phyloP scores from a whole-genome alignment of 1,139 yeast genomes.

The Yamadazyma spencermartinsiae region DNA sequence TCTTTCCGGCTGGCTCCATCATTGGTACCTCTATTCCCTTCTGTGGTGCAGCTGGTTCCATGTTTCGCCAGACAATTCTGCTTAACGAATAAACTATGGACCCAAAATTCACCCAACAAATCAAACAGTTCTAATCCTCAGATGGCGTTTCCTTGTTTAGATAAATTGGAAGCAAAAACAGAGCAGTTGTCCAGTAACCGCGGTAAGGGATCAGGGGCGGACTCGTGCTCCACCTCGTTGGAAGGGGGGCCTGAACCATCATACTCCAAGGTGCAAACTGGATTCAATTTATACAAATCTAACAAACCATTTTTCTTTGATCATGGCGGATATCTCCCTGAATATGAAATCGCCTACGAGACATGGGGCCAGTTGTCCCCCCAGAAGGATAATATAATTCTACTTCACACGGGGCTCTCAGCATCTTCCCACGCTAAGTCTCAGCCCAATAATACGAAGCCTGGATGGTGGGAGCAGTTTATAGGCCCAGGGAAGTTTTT shows the following conservation, averaged over 20 bases:
- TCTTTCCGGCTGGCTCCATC: too few relatives aligned
- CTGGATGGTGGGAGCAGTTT: slow-evolving; percentile 97
- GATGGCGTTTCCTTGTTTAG: slow-evolving; percentile 83
- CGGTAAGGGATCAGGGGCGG: slow-evolving; percentile 9
- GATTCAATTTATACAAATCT: slow-evolving; percentile 61
- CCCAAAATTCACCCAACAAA: neutral
- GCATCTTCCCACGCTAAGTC: slow-evolving; percentile 96
- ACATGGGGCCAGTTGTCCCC: slow-evolving; percentile 80
- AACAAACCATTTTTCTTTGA: slow-evolving; percentile 67
- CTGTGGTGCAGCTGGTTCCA: too few relatives aligned
- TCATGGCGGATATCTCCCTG: slow-evolving; percentile 77
- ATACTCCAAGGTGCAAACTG: slow-evolving; percentile 68
- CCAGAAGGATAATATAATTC: slow-evolving; percentile 66
- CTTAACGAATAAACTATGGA: neutral
- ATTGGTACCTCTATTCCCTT: too few relatives aligned
- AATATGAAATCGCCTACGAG: slow-evolving; percentile 82
- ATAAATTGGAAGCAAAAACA: slow-evolving; percentile 65
- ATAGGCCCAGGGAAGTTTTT: slow-evolving; percentile 81
- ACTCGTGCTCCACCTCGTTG: slow-evolving; percentile 33
- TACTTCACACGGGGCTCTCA: slow-evolving; percentile 87
- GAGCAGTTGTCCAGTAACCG: slow-evolving; percentile 37
- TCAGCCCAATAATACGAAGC: slow-evolving; percentile 63
- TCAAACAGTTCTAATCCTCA: slow-evolving; percentile 52
- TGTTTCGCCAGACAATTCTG: neutral
- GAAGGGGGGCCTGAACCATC: slow-evolving; percentile 86